Base-by-base conservation (phyloP, 2,329 filamentous ascomycete genomes). In the Fusarium euwallaceae region DNA sequence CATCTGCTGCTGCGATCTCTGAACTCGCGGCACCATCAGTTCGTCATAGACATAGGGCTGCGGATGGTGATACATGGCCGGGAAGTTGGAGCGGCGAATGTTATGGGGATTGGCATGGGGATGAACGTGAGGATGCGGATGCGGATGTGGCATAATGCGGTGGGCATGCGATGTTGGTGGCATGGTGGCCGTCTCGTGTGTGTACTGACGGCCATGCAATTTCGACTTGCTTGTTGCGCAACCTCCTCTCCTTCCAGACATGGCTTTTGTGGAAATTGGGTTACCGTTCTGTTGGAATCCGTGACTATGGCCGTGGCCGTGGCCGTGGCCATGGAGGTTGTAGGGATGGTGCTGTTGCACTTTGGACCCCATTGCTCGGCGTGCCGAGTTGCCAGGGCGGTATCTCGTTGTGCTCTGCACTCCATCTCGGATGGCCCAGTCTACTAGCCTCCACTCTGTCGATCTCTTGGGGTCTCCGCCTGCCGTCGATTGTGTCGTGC, bases 381-480 rank as follows among this genome's bases (percentile, higher is more conserved):
- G 78, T 16, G 77, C 56, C 27, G 84, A 78, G 69, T 84, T 84
- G 29, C 78, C 81, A 76, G 91, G 92, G 74, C 93, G 90, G 81
- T 94, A 95, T 73, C 92, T 87, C 1, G 96, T 98, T 1, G 96
- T 98, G 68, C 94, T 96, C 82, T 95, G 91, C 60, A 98, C 93
- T 29, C 94, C 94, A 27, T 92, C 84, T 22, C 84, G 83, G 36
- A 94, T 84, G 0, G 94, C 94, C 81, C 92, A 91, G 1, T 90
- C 85, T 39, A 92, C 92, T 29, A 98, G 86, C 51, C 91, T 89
- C 96, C 96, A 98, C 81, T 93, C 90, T 59, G 89, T 92, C 2
- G 90, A 89, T 80, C 93, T 95, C 79, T 93, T 89, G 22, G 88
- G 85, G 58, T 86, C 83, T 9, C 82, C 76, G 34, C 34, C 43